Conservation (phyloP, 176 grass and related monocot genomes). For the Phoenix dactylifera region DNA sequence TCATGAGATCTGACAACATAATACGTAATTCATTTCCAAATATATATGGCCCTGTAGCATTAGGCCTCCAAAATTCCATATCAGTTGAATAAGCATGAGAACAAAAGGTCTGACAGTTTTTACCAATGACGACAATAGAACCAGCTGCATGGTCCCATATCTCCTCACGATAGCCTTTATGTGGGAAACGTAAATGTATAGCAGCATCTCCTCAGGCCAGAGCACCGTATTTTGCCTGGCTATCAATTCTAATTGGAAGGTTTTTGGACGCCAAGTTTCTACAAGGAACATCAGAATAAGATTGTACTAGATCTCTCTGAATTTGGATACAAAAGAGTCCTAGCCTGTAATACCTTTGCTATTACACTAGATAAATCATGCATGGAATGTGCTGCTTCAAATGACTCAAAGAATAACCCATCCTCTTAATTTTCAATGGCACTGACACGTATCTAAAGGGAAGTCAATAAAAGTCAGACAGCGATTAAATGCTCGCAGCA, state of each 20-base stretch:
- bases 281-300: not conserved
- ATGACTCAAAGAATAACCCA: slow-evolving; percentile 91
- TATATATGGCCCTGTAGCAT: too few relatives aligned
- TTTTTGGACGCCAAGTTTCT: slow-evolving; percentile 90
- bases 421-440: slow-evolving; percentile 43
- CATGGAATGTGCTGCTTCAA: slow-evolving; percentile 78
- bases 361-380: slow-evolving; percentile 75
- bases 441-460: slow-evolving; percentile 50
- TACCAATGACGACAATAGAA: slow-evolving; percentile 82
- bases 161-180: slow-evolving; percentile 88
- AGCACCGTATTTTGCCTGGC: slow-evolving; percentile 96
- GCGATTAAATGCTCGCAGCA: too few relatives aligned
- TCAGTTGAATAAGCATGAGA: not conserved
- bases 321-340: too few relatives aligned
- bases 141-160: slow-evolving; percentile 99
- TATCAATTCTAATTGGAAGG: slow-evolving; percentile 86
- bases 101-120: not conserved
- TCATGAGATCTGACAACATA: too few relatives aligned
- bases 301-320: too few relatives aligned
- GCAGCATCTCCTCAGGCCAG: slow-evolving; percentile 78
- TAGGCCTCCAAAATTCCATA: too few relatives aligned
- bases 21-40: too few relatives aligned
- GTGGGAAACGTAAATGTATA: slow-evolving; percentile 85
- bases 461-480: too few relatives aligned
- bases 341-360: slow-evolving; percentile 40